These are phyloP conservation scores for Solanum infundibuliforme DNA, from an alignment of 257 asterid species.

Conservation along the genomic window DNA sequence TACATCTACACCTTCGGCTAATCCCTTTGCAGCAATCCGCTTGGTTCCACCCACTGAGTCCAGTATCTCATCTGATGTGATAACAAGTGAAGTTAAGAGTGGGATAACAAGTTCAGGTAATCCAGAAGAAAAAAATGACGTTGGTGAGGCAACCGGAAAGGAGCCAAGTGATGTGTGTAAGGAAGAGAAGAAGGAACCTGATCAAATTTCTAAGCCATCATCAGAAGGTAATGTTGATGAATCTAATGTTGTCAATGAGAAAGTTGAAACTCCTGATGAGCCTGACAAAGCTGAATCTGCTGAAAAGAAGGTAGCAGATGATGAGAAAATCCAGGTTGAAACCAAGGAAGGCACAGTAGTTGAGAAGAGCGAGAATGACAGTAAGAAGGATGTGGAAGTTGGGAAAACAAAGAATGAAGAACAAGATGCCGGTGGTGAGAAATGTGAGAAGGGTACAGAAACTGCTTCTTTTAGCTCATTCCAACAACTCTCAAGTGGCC, in stretches of 20 bases:
- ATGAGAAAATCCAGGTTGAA: neutral
- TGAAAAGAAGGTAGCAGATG: conserved; percentile 6
- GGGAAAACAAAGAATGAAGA: conserved; percentile 24
- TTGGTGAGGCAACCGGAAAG: conserved; percentile 8
- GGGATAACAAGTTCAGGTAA: neutral
- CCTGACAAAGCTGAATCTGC: neutral
- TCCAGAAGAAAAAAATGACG: neutral
- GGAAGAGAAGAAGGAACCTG: conserved; percentile 4
- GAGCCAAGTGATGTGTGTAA: neutral
- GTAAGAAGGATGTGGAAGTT: conserved; percentile 17
- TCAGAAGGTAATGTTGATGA: conserved; percentile 26
- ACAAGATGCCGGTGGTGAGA: conserved; percentile 21
- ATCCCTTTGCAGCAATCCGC: conserved; percentile 71
- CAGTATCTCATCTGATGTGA: conserved; percentile 10
- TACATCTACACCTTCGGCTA: conserved; percentile 41
- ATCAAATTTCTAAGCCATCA: conserved; percentile 12
- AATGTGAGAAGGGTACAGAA: conserved; percentile 36
- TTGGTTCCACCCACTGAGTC: conserved; percentile 32
- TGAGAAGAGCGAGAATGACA: conserved; percentile 18
- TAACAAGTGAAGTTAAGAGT: neutral
- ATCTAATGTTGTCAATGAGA: conserved; percentile 18
- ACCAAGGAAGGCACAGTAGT: conserved; percentile 14
- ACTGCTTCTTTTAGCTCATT: conserved; percentile 63
- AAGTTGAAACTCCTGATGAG: neutral
- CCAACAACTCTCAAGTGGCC: conserved; percentile 65